Conservation (phyloP, 441 rosid genomes). For the Macaranga tanarius region DNA sequence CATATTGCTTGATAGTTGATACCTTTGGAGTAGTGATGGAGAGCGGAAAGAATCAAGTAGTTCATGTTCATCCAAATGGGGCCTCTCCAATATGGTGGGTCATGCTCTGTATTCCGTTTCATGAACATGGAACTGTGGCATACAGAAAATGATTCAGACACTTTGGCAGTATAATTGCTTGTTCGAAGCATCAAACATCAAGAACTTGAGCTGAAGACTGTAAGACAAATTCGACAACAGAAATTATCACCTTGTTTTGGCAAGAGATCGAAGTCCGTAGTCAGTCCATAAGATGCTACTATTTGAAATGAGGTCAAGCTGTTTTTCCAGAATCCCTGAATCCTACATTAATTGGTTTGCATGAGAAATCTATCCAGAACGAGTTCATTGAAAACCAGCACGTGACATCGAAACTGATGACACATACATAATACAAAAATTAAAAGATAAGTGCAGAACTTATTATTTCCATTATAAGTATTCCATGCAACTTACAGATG, state of each 20-base stretch:
- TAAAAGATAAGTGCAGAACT: too few species aligned
- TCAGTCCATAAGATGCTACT: slow-evolving; percentile 73
- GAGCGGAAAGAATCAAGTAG: slow-evolving; percentile 86
- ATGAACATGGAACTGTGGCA: slow-evolving; percentile 76
- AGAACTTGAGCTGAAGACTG: neutral
- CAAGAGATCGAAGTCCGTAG: slow-evolving; percentile 87
- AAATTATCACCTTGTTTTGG: slow-evolving; percentile 71
- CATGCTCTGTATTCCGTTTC: slow-evolving; percentile 94
- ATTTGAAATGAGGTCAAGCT: slow-evolving; percentile 83
- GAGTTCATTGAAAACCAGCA: neutral
- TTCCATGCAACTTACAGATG: slow-evolving; percentile 61
- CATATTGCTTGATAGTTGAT: slow-evolving; percentile 30
- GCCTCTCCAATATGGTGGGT: slow-evolving; percentile 99
- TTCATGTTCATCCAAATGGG: slow-evolving; percentile 99
- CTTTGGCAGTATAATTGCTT: neutral
- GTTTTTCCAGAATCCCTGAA: slow-evolving; percentile 88
- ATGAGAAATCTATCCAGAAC: slow-evolving; percentile 2
- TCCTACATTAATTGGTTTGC: slow-evolving; percentile 42
- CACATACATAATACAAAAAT: too few species aligned
- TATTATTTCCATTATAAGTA: neutral
- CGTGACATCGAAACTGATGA: neutral
- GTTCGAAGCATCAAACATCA: neutral
- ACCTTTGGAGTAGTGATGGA: slow-evolving; percentile 84
- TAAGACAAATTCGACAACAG: slow-evolving; percentile 5
- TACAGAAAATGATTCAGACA: slow-evolving; percentile 5